These are phyloP conservation scores for Pyrus pyrifolia DNA, from an alignment of 306 rosid species.

Conservation along the genomic window DNA sequence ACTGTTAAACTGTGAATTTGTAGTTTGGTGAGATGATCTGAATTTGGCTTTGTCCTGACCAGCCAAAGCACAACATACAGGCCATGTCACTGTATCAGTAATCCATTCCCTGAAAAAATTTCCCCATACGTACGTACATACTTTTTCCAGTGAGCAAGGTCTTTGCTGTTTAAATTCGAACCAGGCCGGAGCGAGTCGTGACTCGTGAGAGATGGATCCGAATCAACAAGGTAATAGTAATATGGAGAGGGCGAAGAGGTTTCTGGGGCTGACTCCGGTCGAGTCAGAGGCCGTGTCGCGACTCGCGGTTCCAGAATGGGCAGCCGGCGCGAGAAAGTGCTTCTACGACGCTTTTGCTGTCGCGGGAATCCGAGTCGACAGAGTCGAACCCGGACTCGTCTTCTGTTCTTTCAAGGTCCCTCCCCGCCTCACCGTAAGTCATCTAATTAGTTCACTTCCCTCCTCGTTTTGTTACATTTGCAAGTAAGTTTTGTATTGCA, in stretches of 20 bases:
- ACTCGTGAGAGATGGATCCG: not conserved
- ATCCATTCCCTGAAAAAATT: too few species aligned
- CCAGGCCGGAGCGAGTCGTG: not conserved
- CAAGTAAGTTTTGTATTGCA: not conserved
- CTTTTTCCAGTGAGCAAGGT: not conserved
- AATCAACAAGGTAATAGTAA: slow-evolving; percentile 23
- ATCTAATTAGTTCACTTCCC: not conserved
- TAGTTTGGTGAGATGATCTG: too few species aligned
- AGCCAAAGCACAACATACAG: too few species aligned
- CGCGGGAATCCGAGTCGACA: slow-evolving; percentile 68
- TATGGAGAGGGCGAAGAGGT: slow-evolving; percentile 26
- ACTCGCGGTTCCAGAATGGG: slow-evolving; percentile 27
- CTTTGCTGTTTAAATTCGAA: not conserved
- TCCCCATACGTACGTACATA: not conserved
- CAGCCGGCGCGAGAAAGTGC: slow-evolving; percentile 16
- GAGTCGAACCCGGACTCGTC: slow-evolving; percentile 60
- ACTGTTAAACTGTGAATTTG: too few species aligned
- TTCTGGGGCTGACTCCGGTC: slow-evolving; percentile 25
- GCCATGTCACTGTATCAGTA: too few species aligned
- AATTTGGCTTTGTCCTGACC: too few species aligned
- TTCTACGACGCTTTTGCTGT: slow-evolving; percentile 50
- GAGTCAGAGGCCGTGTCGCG: slow-evolving; percentile 43
- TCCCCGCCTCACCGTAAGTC: slow-evolving; percentile 57
- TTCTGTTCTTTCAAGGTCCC: slow-evolving; percentile 65
- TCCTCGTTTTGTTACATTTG: not conserved